Evolutionary conservation across 306 rosid species (phyloP).

Genomic region (Cotoneaster glaucophyllus): DNA sequence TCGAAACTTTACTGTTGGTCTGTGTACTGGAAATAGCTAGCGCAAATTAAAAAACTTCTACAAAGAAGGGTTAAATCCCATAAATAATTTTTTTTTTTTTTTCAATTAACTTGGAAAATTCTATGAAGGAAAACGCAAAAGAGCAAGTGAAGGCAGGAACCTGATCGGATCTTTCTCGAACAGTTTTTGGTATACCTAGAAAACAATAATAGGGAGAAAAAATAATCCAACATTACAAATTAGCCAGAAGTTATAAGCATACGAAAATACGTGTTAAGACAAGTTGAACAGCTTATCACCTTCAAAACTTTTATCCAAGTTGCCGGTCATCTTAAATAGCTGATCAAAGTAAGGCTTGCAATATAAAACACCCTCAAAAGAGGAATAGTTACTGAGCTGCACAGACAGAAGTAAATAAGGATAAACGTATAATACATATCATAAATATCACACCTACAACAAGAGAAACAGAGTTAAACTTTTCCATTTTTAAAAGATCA

Average conservation of each 20-base stretch:
- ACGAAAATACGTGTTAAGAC: conserved; percentile 6
- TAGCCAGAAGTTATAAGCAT: background rate
- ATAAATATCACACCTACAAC: background rate
- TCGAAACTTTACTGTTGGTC: conserved; percentile 70
- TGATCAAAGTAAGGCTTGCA: conserved; percentile 97
- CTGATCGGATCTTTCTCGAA: conserved; percentile 74
- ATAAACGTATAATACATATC: background rate
- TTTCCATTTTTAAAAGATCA: background rate
- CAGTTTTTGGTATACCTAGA: conserved; percentile 61
- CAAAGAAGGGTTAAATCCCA: background rate
- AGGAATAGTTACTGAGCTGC: conserved; percentile 83
- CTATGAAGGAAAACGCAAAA: background rate
- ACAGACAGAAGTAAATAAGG: conserved; percentile 11
- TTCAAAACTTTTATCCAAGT: conserved; percentile 95
- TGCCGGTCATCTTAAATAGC: conserved; percentile 86
- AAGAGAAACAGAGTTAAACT: background rate
- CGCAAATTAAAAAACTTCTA: background rate
- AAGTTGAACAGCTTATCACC: conserved; percentile 31
- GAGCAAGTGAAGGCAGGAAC: conserved; percentile 22
- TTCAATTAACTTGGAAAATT: background rate
- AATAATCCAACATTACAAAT: conserved; percentile 1
- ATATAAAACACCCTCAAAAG: conserved; percentile 81
- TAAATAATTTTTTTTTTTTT: background rate
- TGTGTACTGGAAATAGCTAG: conserved; percentile 20
- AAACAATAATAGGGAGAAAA: background rate